Evolutionary conservation across 352 stramenopile species (phyloP), one percentile per base, ranked within the genome.

Genomic region (Phytopythium aichiense): DNA sequence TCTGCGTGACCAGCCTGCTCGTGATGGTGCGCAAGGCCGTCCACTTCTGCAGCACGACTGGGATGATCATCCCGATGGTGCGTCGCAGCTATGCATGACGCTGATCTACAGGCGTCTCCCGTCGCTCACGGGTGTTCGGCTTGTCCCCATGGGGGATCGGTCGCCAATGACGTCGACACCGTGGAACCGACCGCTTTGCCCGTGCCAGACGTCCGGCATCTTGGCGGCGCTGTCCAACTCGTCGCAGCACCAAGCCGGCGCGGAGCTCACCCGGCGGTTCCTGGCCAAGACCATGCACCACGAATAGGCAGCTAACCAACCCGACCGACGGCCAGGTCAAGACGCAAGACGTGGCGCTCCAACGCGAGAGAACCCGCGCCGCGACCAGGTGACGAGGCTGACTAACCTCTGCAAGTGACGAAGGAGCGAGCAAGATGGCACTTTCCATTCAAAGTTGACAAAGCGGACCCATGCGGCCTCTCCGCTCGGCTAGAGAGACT

Each of bases 1-100:
- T 25, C 7, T 12, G 31, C 8, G 20, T 30, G 30, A 43, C 22
- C 58, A 71, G 65, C 38, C 55, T 57, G 31, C 45, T 71, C 49
- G 61, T 61, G 56, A 63, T 71, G 8, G 61, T 71, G 43, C 65
- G 65, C 43, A 68, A 65, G 40, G 52, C 66, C 30, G 38, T 60
- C 12, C 65, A 71, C 56, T 71, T 71, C 45, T 56, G 59, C 31
- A 58, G 40, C 56, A 68, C 65, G 31, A 58, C 65, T 13, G 60
- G 55, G 20, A 38, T 68, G 56, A 61, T 63, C 56, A 48, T 63
- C 40, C 46, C 61, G 9, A 55, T 65, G 30, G 64, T 60, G 50
- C 45, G 64, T 35, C 42, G 20, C 20, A 49, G 35, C 42, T 49
- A 3, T 28, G 20, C 20, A 6, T 20, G 37, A 7, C 1, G 7